Base-by-base conservation (phyloP, 768 basidiomycete genomes). In the Rhizopogon sp. region DNA sequence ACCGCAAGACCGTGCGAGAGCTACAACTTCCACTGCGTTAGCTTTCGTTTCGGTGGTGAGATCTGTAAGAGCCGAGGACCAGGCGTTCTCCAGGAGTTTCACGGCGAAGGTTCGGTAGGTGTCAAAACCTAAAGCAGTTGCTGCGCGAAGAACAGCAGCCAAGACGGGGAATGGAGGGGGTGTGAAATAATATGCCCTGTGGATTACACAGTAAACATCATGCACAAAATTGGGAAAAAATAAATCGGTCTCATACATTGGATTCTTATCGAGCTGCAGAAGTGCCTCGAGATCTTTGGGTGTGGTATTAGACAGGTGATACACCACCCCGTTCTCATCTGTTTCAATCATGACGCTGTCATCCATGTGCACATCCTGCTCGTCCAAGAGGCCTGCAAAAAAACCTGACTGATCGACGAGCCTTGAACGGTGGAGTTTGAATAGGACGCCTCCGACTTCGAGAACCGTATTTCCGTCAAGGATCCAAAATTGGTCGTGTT, bases 381-480 rank as follows among this genome's bases (percentile, higher is more conserved):
- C 52, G 33, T 43, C 11, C 39, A 71, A 66, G 16, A 65, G 47
- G 0, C 60, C 50, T 1, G 64, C 60, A 43, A 79, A 77, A 61
- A 67, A 76, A 7, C 50, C 55, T 3, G 72, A 72, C 11, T 70
- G 58, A 35, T 56, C 60, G 11, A 62, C 55, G 5, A 77, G 66
- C n/a, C 62, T 64, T 50, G 70, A 71, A 16, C 69, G 62, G n/a
- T 74, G 70, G 14, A 78, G 56, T 17, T 62, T 64, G 60, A 75
- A 76, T 35, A 70, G 61, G 3, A 62, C 66, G 17, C 64, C 60
- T n/a, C 65, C 58, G n/a, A 73, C 56, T 43, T 72, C 66, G 8
- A 79, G 45, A 39, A 74, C 62, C 1, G 73, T 61, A 7, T 66
- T 66, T 1, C 73, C 75, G 53, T 73, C 73, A 20, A 65, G 62